These are phyloP conservation scores for Geotrichum europaeum DNA, from an alignment of 1,139 yeast species.

Conservation along the genomic window DNA sequence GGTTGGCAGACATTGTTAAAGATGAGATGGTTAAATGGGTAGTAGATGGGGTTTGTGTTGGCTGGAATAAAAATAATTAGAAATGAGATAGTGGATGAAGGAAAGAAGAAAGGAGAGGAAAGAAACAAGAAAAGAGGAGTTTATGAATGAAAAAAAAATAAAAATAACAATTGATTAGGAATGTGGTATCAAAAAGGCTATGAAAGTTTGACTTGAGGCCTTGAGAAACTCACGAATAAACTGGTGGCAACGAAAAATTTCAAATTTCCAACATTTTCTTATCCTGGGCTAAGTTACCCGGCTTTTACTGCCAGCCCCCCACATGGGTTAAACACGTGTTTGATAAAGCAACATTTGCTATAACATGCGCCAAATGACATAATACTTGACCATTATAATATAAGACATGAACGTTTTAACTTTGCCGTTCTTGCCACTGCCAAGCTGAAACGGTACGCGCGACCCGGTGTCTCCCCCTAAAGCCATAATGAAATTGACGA, in stretches of 20 bases:
- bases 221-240: neutral
- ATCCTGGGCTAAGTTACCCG: neutral
- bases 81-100: neutral
- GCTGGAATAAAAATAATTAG: neutral
- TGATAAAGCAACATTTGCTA: neutral
- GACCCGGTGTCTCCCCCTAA: neutral
- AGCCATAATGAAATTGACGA: too few species aligned
- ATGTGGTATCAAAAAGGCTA: neutral
- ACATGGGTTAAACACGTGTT: neutral
- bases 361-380: neutral
- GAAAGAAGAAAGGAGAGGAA: neutral
- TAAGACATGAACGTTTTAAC: neutral
- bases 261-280: too few species aligned
- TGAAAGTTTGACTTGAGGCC: neutral
- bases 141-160: neutral
- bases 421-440: neutral
- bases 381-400: neutral
- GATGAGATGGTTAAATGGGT: conserved; percentile 15
- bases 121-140: neutral
- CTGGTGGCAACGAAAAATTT: neutral
- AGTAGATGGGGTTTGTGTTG: conserved; percentile 1
- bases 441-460: neutral
- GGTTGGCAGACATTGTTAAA: conserved; percentile 52
- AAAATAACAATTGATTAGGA: neutral
- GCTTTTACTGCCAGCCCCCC: neutral